Evolutionary conservation across 2,329 filamentous ascomycete genomes (phyloP).

Genomic region (Neopestalotiopsis sp.): DNA sequence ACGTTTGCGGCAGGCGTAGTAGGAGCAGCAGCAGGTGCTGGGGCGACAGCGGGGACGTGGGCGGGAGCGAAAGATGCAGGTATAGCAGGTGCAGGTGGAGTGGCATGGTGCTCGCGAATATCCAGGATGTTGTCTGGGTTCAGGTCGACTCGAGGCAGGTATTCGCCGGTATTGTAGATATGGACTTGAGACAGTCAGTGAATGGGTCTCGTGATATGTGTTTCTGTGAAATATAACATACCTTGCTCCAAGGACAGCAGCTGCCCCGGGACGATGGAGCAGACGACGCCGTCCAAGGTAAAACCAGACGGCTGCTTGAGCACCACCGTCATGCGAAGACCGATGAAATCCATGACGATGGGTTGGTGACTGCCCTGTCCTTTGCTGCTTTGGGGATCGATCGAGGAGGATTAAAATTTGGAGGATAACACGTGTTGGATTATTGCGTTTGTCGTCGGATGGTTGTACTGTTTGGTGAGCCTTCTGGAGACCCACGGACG

Average conservation of each 20-base stretch:
- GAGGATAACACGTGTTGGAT: not conserved
- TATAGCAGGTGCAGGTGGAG: constrained; percentile 12
- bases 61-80: not conserved
- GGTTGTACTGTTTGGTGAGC: not conserved
- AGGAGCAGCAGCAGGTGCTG: constrained; percentile 31
- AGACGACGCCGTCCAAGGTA: constrained; percentile 20
- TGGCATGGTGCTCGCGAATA: constrained; percentile 23
- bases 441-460: not conserved
- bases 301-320: constrained; percentile 17
- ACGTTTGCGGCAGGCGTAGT: constrained; percentile 31
- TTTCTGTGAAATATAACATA: not conserved
- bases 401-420: not conserved
- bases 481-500: not conserved
- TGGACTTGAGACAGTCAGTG: constrained; percentile 15
- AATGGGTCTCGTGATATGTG: not conserved
- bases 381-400: not conserved
- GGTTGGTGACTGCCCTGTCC: constrained; percentile 4
- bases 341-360: constrained; percentile 19
- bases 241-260: constrained; percentile 20
- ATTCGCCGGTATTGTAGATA: constrained; percentile 19
- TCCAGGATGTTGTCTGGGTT: constrained; percentile 32
- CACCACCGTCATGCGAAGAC: constrained; percentile 23
- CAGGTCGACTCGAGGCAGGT: constrained; percentile 16
- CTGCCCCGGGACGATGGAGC: constrained; percentile 18
- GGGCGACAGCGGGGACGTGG: constrained; percentile 6